A percentile compares a stretch with the other conserved stretches of the same genome.
Conservation (phyloP, 2,329 filamentous ascomycete species). For the Diaporthe destruens region DNA sequence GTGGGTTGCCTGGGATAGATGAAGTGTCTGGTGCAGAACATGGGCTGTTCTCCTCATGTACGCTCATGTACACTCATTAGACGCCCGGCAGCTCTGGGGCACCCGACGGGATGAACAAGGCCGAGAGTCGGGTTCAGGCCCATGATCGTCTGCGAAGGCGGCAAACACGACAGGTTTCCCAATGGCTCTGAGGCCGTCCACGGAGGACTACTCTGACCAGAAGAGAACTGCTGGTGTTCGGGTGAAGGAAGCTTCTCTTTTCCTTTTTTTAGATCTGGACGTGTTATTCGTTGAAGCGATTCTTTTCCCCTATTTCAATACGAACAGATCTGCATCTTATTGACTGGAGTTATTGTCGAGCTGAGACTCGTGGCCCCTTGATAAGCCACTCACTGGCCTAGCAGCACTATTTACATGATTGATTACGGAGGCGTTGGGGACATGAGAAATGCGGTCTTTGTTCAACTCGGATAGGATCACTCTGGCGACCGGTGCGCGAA, state of each 20-base stretch:
- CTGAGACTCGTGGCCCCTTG: constrained; percentile 21
- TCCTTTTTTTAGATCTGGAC: constrained; percentile 42
- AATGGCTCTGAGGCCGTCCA: constrained; percentile 11
- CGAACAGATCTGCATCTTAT: constrained; percentile 42
- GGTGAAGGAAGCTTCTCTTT: constrained; percentile 37
- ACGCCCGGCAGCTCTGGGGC: constrained; percentile 21
- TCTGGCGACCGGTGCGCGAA: constrained; percentile 29
- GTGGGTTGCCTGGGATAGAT: constrained; percentile 37
- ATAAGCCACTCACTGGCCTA: constrained; percentile 19
- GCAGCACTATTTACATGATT: constrained; percentile 23
- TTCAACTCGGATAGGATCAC: constrained; percentile 19
- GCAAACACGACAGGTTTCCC: constrained; percentile 23
- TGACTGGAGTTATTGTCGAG: constrained; percentile 31
- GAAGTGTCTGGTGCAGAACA: constrained; percentile 36
- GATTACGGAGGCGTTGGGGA: constrained; percentile 33
- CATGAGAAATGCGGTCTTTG: constrained; percentile 29
- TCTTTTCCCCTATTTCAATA: constrained; percentile 42
- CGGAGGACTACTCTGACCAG: constrained; percentile 32
- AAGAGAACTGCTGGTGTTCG: constrained; percentile 31
- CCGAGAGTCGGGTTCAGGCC: constrained; percentile 33
- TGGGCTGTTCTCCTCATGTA: constrained; percentile 20
- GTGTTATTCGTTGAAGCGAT: constrained; percentile 42
- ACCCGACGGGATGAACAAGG: constrained; percentile 25
- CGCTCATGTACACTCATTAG: constrained; percentile 31
- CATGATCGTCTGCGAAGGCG: constrained; percentile 30